phyloP scores from a whole-genome alignment of 495 filamentous ascomycete species.

The Penicillium robsamsonii region DNA sequence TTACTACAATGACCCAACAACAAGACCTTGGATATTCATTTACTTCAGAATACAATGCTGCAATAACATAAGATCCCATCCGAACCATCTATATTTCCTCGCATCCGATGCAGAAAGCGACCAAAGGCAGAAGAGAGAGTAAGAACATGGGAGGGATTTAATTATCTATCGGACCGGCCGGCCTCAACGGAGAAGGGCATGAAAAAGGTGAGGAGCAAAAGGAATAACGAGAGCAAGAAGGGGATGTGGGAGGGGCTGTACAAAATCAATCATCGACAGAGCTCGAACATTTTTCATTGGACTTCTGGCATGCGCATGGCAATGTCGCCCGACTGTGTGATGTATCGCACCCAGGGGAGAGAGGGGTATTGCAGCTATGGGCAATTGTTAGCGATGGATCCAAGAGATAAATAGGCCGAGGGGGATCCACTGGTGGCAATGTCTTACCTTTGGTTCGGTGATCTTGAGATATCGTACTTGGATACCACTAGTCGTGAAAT shows the following conservation, averaged over 20 bases:
- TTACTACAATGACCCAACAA: not conserved
- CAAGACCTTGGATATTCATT: not conserved
- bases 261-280: slow-evolving; percentile 22
- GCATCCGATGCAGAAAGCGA: slow-evolving; percentile 7
- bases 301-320: slow-evolving; percentile 89
- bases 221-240: slow-evolving; percentile 14
- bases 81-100: slow-evolving; percentile 5
- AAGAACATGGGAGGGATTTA: slow-evolving; percentile 16
- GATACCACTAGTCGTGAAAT: slow-evolving; percentile 98
- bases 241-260: slow-evolving; percentile 25
- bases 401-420: not conserved
- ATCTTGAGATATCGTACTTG: slow-evolving; percentile 99
- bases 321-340: slow-evolving; percentile 95
- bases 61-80: not conserved
- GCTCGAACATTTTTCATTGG: slow-evolving; percentile 47
- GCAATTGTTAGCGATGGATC: not conserved
- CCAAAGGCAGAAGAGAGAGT: slow-evolving; percentile 1
- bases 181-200: slow-evolving; percentile 26
- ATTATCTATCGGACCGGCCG: slow-evolving; percentile 40
- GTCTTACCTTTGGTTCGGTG: slow-evolving; percentile 93
- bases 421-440: not conserved
- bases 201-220: slow-evolving; percentile 5
- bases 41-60: not conserved
- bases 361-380: slow-evolving; percentile 91
- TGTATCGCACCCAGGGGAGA: slow-evolving; percentile 98